Conservation (phyloP, 495 filamentous ascomycete genomes). For the Talaromyces proteolyticus region DNA sequence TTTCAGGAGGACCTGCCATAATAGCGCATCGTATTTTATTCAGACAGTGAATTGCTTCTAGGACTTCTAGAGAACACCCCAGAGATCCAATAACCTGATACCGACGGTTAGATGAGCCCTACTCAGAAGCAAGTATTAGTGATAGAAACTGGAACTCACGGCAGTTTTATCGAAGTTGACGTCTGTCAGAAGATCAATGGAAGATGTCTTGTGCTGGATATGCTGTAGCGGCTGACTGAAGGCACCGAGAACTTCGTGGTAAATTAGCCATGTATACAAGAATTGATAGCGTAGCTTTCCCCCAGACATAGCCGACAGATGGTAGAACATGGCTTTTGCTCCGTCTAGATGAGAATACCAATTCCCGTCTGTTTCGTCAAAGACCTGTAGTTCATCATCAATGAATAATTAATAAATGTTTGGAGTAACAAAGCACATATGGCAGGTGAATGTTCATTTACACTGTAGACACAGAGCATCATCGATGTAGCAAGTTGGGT, state of each 20-base stretch:
- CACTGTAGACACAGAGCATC: conserved; percentile 6
- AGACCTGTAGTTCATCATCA: conserved; percentile 4
- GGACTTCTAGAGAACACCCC: conserved; percentile 1
- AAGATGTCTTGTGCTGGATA: too few relatives aligned
- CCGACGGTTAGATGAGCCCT: not conserved
- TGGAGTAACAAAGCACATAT: not conserved
- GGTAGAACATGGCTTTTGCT: not conserved
- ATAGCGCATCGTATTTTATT: not conserved
- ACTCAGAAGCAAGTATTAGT: too few relatives aligned
- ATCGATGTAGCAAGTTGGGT: not conserved
- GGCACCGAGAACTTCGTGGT: conserved; percentile 4
- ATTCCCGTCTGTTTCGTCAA: conserved; percentile 3
- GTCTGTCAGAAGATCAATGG: too few relatives aligned
- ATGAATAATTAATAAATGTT: not conserved
- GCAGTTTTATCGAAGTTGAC: too few relatives aligned
- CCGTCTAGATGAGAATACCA: conserved; percentile 3
- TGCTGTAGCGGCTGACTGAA: too few relatives aligned
- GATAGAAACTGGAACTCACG: not conserved
- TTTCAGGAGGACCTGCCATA: not conserved
- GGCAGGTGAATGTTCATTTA: not conserved
- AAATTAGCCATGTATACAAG: conserved; percentile 2
- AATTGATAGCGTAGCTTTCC: not conserved
- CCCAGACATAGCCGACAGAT: not conserved
- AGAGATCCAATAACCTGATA: not conserved
- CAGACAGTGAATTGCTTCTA: not conserved